Evolutionary conservation across 441 rosid species (phyloP).

Genomic region (Gossypium davidsonii): DNA sequence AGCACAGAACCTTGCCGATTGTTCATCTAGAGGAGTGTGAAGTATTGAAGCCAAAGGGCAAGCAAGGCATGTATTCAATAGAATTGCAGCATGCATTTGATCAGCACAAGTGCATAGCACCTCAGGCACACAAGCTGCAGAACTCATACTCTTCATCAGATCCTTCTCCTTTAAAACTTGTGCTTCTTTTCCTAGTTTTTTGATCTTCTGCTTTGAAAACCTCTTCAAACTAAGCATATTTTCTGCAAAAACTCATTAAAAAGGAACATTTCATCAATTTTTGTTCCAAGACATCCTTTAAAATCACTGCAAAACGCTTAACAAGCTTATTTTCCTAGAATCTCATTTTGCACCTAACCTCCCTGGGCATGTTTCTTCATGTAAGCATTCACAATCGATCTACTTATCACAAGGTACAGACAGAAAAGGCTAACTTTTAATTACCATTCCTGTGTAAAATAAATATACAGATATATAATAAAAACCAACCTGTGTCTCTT

Average conservation of each 20-base stretch:
- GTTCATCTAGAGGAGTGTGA: conserved; percentile 65
- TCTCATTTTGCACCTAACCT: background rate
- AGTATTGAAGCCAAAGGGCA: conserved; percentile 86
- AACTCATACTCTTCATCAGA: conserved; percentile 52
- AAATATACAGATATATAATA: background rate
- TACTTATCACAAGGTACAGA: background rate
- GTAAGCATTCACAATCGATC: background rate
- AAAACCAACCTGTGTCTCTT: conserved; percentile 54
- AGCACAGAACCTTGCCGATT: conserved; percentile 68
- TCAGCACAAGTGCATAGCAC: conserved; percentile 70
- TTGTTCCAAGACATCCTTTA: background rate
- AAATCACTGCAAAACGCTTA: background rate
- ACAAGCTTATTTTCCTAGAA: background rate
- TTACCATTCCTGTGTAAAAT: background rate
- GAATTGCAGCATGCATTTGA: conserved; percentile 57
- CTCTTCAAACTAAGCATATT: conserved; percentile 75
- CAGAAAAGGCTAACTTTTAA: background rate
- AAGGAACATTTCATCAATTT: conserved; percentile 17
- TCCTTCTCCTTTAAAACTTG: conserved; percentile 81
- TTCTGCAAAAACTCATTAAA: conserved; percentile 37
- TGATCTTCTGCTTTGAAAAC: conserved; percentile 72
- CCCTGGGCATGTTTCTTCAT: background rate
- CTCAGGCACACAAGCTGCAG: conserved; percentile 65
- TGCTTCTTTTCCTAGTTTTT: conserved; percentile 72
- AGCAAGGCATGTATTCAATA: conserved; percentile 66